Evolutionary conservation across 2,329 filamentous ascomycete genomes (phyloP).

Genomic region (Cladosporium velox): DNA sequence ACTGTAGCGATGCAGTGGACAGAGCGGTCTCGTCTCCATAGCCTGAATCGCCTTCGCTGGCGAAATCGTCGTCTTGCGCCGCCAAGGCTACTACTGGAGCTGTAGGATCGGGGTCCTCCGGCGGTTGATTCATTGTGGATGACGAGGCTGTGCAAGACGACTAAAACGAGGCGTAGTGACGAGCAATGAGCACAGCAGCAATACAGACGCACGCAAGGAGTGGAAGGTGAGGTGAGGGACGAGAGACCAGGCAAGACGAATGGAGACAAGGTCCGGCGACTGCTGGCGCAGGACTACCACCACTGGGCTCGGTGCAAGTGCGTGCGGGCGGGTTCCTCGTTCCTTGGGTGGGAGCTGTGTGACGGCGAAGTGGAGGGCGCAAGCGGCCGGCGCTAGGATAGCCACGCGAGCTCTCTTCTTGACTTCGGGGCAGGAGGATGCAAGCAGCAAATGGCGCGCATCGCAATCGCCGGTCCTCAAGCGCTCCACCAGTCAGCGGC

Average conservation of each 20-base stretch:
- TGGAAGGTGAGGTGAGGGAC: not conserved
- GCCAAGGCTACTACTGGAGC: constrained; percentile 15
- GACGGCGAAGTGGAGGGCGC: not conserved
- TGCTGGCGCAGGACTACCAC: not conserved
- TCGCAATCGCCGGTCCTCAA: not conserved
- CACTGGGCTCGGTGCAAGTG: not conserved
- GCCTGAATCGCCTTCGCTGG: constrained; percentile 25
- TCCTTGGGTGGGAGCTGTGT: not conserved
- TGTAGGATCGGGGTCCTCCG: constrained; percentile 7
- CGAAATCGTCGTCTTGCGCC: constrained; percentile 11
- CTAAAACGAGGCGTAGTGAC: not conserved
- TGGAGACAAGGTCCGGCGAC: not conserved
- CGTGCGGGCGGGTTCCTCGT: not conserved
- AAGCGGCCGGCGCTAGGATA: not conserved
- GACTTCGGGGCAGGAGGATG: not conserved
- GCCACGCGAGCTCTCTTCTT: constrained; percentile 5
- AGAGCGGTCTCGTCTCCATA: constrained; percentile 23
- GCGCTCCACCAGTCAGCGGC: not conserved
- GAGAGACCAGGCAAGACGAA: not conserved
- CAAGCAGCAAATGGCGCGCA: not conserved
- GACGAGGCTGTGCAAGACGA: not conserved
- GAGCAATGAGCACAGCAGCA: not conserved
- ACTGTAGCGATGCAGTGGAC: constrained; percentile 26
- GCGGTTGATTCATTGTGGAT: constrained; percentile 6
- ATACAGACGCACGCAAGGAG: not conserved